phyloP scores from a whole-genome alignment of 2,329 filamentous ascomycete genomes.

The Botrytis tulipae region DNA sequence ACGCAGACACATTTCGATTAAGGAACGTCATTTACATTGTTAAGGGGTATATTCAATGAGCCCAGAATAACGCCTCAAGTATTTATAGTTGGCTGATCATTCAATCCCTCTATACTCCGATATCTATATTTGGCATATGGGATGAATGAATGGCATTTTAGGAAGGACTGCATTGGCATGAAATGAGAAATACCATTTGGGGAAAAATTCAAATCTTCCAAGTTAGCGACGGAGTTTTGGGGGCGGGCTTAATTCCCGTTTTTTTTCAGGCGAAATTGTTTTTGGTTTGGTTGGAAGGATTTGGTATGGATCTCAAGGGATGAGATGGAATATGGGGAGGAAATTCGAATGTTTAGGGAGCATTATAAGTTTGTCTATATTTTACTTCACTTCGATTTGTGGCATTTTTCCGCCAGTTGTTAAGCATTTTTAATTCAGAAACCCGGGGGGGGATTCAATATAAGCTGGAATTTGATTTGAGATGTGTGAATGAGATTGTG shows the following conservation, averaged over 20 bases:
- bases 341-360: background rate
- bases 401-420: background rate
- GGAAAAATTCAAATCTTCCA: background rate
- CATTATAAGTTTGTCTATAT: constrained; percentile 4
- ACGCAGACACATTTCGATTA: background rate
- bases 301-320: background rate
- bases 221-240: constrained; percentile 19
- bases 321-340: background rate
- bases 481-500: background rate
- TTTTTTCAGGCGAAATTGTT: background rate
- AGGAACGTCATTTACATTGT: background rate
- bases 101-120: too few relatives aligned
- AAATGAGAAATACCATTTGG: background rate
- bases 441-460: background rate
- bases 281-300: background rate
- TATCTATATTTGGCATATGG: background rate
- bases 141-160: background rate
- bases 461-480: background rate
- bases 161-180: background rate
- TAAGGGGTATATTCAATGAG: background rate
- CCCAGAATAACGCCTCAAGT: background rate
- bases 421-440: background rate
- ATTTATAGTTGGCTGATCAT: background rate
- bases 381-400: background rate
- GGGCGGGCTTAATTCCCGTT: background rate